phyloP scores from a whole-genome alignment of 1,139 yeast genomes.

The Lizanozyma gosingica region DNA sequence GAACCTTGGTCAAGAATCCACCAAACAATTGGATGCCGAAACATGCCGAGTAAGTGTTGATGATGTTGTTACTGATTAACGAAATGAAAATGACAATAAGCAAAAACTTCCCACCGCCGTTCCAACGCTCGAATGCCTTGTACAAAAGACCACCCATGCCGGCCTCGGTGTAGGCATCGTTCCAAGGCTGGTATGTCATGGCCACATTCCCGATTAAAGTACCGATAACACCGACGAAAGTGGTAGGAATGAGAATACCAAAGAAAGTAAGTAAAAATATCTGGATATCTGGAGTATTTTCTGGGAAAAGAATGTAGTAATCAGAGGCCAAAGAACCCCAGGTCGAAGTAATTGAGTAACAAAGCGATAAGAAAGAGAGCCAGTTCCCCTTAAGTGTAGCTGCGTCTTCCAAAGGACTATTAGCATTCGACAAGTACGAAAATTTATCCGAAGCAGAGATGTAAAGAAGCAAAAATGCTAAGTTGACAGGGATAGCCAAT shows the following conservation, averaged over 20 bases:
- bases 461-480: constrained; percentile 63
- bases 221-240: constrained; percentile 71
- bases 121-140: constrained; percentile 67
- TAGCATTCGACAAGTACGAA: constrained; percentile 27
- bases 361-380: constrained; percentile 64
- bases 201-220: constrained; percentile 67
- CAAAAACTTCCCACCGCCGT: constrained; percentile 69
- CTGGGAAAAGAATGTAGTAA: constrained; percentile 78
- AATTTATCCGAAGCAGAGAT: constrained; percentile 54
- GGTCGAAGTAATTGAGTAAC: constrained; percentile 76
- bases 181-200: constrained; percentile 51
- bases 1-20: constrained; percentile 49
- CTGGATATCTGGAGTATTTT: constrained; percentile 48
- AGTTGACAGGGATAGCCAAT: constrained; percentile 61
- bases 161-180: constrained; percentile 40
- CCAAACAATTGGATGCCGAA: constrained; percentile 71
- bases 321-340: constrained; percentile 90
- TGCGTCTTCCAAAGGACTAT: constrained; percentile 28
- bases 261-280: constrained; percentile 57
- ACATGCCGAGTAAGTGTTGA: constrained; percentile 80
- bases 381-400: constrained; percentile 51
- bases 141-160: constrained; percentile 78
- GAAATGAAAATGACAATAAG: constrained; percentile 63
- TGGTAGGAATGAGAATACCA: constrained; percentile 64
- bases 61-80: constrained; percentile 69